Evolutionary conservation across 2,329 filamentous ascomycete species (phyloP), one percentile per base, ranked within the genome.

Genomic region (Xenoacremonium recifei): DNA sequence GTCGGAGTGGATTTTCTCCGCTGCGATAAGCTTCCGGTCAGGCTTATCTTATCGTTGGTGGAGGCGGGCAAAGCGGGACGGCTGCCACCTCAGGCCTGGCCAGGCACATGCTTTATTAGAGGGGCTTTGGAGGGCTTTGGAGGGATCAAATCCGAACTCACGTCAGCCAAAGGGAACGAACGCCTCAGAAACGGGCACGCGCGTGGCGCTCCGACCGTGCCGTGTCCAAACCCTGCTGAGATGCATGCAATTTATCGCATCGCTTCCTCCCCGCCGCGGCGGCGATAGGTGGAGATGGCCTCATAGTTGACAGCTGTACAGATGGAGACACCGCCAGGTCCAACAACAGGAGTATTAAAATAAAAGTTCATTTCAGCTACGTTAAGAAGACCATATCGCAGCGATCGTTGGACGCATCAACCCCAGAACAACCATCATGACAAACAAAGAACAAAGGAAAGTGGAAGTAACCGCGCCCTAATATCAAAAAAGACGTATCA

Each of bases 371-470:
- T 61, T 67, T 64, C 54, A 64, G 55, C 63, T 65, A 67, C 61
- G 59, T 53, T 66, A 64, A 61, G 54, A 57, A 57, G 55, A 60
- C 52, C 45, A 52, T 58, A 53, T 61, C 58, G 57, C 59, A 66
- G 61, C 57, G 61, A 62, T 63, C 60, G 59, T 66, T 59, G 53
- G 56, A 64, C 56, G 58, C 62, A 64, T 61, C 57, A 61, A 59
- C 54, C 60, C 58, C 57, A 59, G 51, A n/a, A 59, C 56, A 60
- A 60, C 57, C 57, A 55, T 64, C 59, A 59, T 64, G 56, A 63
- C 57, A 64, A 63, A 63, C 51, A 65, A n/a, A 62, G 55, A 63
- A 65, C 59, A 67, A 63, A 64, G 59, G 61, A 64, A 65, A 66
- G 59, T 54, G 55, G 58, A 63, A 64, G 56, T 61, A 62, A 63